Base-by-base conservation (phyloP, 1,284 basidiomycete species). In the Irpex rosettiformis region DNA sequence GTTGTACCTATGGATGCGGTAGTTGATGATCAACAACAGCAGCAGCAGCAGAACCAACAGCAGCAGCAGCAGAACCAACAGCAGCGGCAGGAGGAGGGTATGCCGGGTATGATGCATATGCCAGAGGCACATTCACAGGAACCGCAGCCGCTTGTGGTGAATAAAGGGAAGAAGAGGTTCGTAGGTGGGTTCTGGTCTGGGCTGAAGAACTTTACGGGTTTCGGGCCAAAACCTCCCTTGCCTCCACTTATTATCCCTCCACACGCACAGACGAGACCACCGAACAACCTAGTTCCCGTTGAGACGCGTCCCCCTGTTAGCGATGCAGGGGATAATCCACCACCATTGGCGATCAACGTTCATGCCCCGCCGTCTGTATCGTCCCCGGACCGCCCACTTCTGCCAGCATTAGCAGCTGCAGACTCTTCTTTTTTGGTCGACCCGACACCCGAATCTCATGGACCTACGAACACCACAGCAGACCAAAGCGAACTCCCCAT, bases 401-500 rank as follows among this genome's bases (percentile, higher is more conserved):
- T n/a, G n/a, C n/a, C 43, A 47, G 21, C 43, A 47, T 18, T 18
- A 47, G 6, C 43, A 6, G 8, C 11, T 47, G 13, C 48, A 10
- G 48, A 51, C 10, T 24, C 8, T 25, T 51, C 48, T 18, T 24
- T 27, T 11, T 51, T 24, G 10, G 21, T 24, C 8, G 48, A 45
- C 21, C 43, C 8, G 7, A 45, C 43, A 8, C 21, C 25, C 10
- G 10, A 16, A 6, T 51, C 48, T 13, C 48, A 51, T 16, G 54
- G 60, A 3, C 52, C 53, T 37, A 8, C 33, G 11, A 16, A 37
- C 4, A 16, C 10, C 33, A 8, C 10, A 21, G 59, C 57, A 11
- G 54, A 58, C 2, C 56, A 58, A 13, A 55, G 43, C 30, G 58
- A 48, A 30, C 30, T n/a, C 24, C 55, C 30, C 27, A 45, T 47